These are phyloP conservation scores for Pseudozyma tsukubaensis DNA, from an alignment of 1,284 basidiomycete species.

Conservation along the genomic window DNA sequence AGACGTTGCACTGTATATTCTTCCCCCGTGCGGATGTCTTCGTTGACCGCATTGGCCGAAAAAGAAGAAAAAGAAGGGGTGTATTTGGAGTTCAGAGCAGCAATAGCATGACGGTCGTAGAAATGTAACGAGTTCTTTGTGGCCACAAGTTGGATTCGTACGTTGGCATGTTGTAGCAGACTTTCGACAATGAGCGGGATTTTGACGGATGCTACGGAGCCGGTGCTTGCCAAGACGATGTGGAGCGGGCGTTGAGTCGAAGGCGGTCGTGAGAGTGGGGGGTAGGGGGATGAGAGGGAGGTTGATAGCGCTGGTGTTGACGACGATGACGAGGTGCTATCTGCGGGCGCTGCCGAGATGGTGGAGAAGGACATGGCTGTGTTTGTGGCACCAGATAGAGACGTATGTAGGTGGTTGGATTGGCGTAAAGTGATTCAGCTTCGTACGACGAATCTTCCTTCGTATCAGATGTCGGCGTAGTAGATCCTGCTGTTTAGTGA, in stretches of 20 bases:
- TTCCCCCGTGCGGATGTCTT: neutral
- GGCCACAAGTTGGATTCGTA: conserved; percentile 85
- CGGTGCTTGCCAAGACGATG: conserved; percentile 86
- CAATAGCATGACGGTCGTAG: conserved; percentile 75
- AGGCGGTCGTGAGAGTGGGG: conserved; percentile 49
- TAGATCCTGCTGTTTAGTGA: no score
- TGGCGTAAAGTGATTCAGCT: no score
- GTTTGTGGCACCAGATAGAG: neutral
- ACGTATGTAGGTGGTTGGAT: no score
- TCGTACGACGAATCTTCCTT: neutral
- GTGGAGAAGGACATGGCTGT: neutral
- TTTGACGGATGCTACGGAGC: conserved; percentile 94
- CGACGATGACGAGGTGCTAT: neutral
- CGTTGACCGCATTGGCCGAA: no score
- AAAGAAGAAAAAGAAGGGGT: neutral
- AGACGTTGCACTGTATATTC: conserved; percentile 30
- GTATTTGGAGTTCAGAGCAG: conserved; percentile 2
- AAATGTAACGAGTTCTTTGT: conserved; percentile 84
- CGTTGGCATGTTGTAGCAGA: conserved; percentile 76
- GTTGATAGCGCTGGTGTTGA: conserved; percentile 25
- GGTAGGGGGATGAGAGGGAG: conserved; percentile 60
- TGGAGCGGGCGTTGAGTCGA: conserved; percentile 69
- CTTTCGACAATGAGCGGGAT: conserved; percentile 86
- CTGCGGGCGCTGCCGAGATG: neutral
- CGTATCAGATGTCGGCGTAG: no score